A percentile compares a stretch with the other conserved stretches of the same genome.
Evolutionary conservation across 331 rosid species (phyloP).

Genomic region (Dryas integrifolia): DNA sequence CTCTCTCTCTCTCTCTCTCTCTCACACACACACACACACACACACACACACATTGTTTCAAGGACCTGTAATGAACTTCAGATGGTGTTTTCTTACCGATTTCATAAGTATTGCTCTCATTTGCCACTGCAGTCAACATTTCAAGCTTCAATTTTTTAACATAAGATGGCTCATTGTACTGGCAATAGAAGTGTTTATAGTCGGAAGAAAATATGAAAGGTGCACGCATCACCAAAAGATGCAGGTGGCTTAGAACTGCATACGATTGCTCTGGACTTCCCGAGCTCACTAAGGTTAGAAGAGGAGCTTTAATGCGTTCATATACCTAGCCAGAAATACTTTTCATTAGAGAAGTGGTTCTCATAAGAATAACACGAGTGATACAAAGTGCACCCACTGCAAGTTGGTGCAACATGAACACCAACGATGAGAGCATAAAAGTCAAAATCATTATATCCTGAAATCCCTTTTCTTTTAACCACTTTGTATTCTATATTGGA

Average conservation of each 20-base stretch:
- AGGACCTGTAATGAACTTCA: slow-evolving; percentile 2
- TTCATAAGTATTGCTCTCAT: slow-evolving; percentile 96
- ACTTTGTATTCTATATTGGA: neutral
- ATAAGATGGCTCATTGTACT: slow-evolving; percentile 97
- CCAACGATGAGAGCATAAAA: slow-evolving; percentile 4
- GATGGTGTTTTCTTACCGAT: slow-evolving; percentile 57
- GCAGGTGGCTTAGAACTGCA: slow-evolving; percentile 94
- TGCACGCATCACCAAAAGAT: slow-evolving; percentile 98
- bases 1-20: too few relatives aligned
- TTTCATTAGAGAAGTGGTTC: slow-evolving; percentile 28
- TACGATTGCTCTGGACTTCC: slow-evolving; percentile 99
- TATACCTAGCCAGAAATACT: slow-evolving; percentile 63
- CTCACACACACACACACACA: neutral
- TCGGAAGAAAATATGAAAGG: slow-evolving; percentile 90
- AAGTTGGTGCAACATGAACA: slow-evolving; percentile 22
- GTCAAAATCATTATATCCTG: slow-evolving; percentile 8
- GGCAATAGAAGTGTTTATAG: slow-evolving; percentile 97
- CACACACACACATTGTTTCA: neutral
- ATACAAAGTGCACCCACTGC: neutral
- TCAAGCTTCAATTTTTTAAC: slow-evolving; percentile 98
- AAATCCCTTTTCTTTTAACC: neutral
- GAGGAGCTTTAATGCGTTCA: slow-evolving; percentile 98
- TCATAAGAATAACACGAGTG: slow-evolving; percentile 16
- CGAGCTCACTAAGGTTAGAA: slow-evolving; percentile 92
- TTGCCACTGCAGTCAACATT: slow-evolving; percentile 97